Percentiles rank a stretch among this genome's conserved stretches.
Evolutionary conservation across 768 basidiomycete genomes (phyloP).

Genomic region (Porpolomopsis calyptriformis): DNA sequence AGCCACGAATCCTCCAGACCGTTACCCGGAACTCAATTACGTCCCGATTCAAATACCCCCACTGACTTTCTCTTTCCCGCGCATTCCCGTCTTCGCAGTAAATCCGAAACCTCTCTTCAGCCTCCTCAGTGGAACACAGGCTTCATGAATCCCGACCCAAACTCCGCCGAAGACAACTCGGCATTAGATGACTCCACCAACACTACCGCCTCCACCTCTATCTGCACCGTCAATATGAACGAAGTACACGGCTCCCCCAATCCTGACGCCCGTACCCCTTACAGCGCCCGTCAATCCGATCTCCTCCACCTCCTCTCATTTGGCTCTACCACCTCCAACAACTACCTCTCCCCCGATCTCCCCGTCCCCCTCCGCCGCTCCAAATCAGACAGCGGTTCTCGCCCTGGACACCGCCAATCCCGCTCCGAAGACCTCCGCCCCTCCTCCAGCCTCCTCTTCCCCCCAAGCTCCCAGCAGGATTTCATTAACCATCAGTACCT

Average conservation of each 20-base stretch:
- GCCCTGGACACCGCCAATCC: slow-evolving; percentile 18
- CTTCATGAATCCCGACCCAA: slow-evolving; percentile 8
- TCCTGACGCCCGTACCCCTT: slow-evolving; percentile 16
- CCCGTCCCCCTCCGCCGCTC: slow-evolving; percentile 16
- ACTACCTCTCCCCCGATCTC: slow-evolving; percentile 20
- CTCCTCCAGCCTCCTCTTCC: slow-evolving; percentile 9
- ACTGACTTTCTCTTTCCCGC: slow-evolving; percentile 29
- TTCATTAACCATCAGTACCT: slow-evolving; percentile 15
- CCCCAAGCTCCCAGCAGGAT: slow-evolving; percentile 14
- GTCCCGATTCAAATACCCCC: slow-evolving; percentile 15
- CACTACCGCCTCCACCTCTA: no score
- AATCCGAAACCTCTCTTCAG: slow-evolving; percentile 50
- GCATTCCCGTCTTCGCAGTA: slow-evolving; percentile 32
- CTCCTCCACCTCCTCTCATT: slow-evolving; percentile 16
- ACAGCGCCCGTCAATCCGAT: slow-evolving; percentile 18
- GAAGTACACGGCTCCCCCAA: slow-evolving; percentile 13
- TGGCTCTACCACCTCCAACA: slow-evolving; percentile 8
- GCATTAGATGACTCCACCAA: slow-evolving; percentile 27
- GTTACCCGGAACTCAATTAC: slow-evolving; percentile 20
- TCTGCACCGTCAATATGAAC: slow-evolving; percentile 15
- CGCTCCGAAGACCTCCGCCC: slow-evolving; percentile 39
- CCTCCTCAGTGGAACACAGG: slow-evolving; percentile 42
- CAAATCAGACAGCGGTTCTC: slow-evolving; percentile 18
- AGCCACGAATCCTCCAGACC: slow-evolving; percentile 9
- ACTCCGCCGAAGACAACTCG: slow-evolving; percentile 25